A percentile compares a stretch with the other conserved stretches of the same genome.
Evolutionary conservation across 345 rosid genomes (phyloP).

Genomic region (Boechera retrofracta): DNA sequence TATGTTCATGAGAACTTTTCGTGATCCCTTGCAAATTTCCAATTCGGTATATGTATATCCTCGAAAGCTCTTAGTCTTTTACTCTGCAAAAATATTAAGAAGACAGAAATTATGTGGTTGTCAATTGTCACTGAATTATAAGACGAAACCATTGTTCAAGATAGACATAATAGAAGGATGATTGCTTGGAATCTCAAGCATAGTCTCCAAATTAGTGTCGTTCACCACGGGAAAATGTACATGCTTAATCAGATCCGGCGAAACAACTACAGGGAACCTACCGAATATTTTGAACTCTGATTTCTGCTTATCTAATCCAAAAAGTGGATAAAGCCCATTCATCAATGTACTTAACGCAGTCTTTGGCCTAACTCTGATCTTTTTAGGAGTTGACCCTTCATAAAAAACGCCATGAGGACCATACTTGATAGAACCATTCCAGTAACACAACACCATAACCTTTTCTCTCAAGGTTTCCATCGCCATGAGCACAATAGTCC

Average conservation of each 20-base stretch:
- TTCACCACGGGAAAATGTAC: not conserved
- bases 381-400: constrained; percentile 7
- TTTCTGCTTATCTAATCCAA: not conserved
- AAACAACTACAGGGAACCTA: constrained; percentile 5
- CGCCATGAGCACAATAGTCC: not conserved
- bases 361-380: not conserved
- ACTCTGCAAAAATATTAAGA: no score
- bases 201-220: constrained; percentile 6
- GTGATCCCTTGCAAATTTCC: no score
- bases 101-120: no score
- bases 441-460: constrained; percentile 22
- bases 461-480: not conserved
- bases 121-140: no score
- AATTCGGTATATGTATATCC: no score
- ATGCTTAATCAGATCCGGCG: not conserved
- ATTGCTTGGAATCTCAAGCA: constrained; percentile 28
- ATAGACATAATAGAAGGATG: constrained; percentile 13
- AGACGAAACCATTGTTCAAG: no score
- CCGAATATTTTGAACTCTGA: not conserved
- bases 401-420: constrained; percentile 16
- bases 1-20: no score
- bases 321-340: constrained; percentile 5
- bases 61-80: no score
- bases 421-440: constrained; percentile 23
- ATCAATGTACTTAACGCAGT: not conserved